A percentile compares a stretch with the other conserved stretches of the same genome.
These are phyloP conservation scores for Daedaleopsis nitida DNA, from an alignment of 768 basidiomycete genomes.

Conservation along the genomic window DNA sequence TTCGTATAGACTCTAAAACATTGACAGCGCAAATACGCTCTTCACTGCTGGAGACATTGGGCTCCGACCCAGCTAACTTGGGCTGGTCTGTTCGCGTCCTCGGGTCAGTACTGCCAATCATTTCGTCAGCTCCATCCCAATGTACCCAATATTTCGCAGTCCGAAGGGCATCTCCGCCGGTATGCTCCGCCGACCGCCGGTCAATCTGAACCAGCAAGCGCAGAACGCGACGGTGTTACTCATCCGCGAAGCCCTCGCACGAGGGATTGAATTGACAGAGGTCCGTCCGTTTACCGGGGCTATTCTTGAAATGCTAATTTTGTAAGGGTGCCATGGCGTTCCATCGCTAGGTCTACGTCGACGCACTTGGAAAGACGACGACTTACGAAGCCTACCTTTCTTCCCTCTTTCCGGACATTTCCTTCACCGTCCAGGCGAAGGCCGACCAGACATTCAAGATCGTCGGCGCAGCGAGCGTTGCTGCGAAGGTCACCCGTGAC, in stretches of 20 bases:
- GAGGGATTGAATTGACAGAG: conserved; percentile 79
- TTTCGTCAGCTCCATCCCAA: neutral
- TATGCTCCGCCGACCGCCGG: conserved; percentile 84
- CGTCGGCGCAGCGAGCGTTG: conserved; percentile 96
- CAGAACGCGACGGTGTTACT: conserved; percentile 89
- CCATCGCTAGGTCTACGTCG: conserved; percentile 77
- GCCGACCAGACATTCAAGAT: conserved; percentile 97
- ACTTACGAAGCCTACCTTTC: conserved; percentile 87
- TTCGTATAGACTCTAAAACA: conserved; percentile 84
- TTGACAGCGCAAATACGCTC: conserved; percentile 73
- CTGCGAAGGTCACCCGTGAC: conserved; percentile 95
- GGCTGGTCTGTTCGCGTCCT: conserved; percentile 85
- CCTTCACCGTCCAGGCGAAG: conserved; percentile 88
- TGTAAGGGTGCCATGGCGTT: too few relatives aligned
- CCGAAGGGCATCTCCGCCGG: conserved; percentile 90
- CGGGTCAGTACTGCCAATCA: conserved; percentile 42
- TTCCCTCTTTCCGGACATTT: conserved; percentile 76
- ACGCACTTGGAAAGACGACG: conserved; percentile 86
- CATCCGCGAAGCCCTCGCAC: conserved; percentile 81
- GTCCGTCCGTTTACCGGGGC: conserved; percentile 38
- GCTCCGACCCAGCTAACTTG: conserved; percentile 68
- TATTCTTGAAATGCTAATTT: too few relatives aligned
- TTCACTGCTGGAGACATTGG: conserved; percentile 63
- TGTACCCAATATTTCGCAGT: conserved; percentile 41
- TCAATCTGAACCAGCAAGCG: conserved; percentile 86